A percentile compares a stretch with the other conserved stretches of the same genome.
Conservation (phyloP, 257 asterid species). For the Dorcoceras hygrometricum region DNA sequence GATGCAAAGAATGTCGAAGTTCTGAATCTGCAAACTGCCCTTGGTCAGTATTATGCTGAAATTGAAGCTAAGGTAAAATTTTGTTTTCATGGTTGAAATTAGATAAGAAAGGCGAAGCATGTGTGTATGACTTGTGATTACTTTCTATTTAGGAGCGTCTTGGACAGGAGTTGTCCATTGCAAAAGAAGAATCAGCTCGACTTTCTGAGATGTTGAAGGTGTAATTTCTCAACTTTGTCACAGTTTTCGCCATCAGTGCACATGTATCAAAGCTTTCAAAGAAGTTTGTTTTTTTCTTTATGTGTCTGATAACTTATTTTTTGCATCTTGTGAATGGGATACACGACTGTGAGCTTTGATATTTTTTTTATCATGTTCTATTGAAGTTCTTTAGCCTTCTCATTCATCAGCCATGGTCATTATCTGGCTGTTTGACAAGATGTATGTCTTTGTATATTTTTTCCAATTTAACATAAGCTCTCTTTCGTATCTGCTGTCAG, state of each 20-base stretch:
- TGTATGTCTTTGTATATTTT: neutral
- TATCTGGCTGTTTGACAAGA: neutral
- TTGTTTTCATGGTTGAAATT: constrained; percentile 18
- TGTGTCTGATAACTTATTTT: constrained; percentile 1
- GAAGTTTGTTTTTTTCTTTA: constrained; percentile 2
- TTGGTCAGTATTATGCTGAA: constrained; percentile 98
- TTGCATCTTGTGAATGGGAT: constrained; percentile 1
- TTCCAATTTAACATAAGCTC: constrained; percentile 2
- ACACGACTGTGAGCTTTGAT: constrained; percentile 7
- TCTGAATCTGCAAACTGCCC: constrained; percentile 96
- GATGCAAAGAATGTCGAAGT: constrained; percentile 85
- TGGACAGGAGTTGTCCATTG: constrained; percentile 61
- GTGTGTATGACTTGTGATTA: constrained; percentile 5
- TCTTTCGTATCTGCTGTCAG: constrained; percentile 40
- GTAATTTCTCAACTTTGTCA: constrained; percentile 19
- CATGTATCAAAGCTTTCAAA: constrained; percentile 13
- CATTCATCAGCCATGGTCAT: neutral
- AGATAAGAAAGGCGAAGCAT: constrained; percentile 21
- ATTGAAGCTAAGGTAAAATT: constrained; percentile 84
- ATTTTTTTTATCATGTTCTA: neutral
- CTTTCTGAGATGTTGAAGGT: constrained; percentile 79
- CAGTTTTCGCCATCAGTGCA: constrained; percentile 13
- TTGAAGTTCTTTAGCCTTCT: neutral
- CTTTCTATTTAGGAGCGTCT: constrained; percentile 71
- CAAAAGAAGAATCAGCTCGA: constrained; percentile 72